These are phyloP conservation scores for Ensete ventricosum DNA, from an alignment of 176 grass and related monocot genomes.

Conservation along the genomic window DNA sequence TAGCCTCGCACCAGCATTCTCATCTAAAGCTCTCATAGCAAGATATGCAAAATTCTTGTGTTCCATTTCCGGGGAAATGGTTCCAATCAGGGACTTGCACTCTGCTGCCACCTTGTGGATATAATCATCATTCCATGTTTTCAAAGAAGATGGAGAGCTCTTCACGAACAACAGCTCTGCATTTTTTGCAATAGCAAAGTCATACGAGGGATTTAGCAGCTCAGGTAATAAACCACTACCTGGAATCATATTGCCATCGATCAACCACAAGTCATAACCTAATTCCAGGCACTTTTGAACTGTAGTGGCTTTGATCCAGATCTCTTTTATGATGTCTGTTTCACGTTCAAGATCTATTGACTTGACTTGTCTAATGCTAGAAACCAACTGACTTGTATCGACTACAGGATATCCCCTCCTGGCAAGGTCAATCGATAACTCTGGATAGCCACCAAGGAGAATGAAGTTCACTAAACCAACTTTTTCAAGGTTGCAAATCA, in stretches of 20 bases:
- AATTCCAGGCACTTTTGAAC: slow-evolving; percentile 61
- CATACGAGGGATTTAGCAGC: slow-evolving; percentile 47
- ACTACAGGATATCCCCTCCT: slow-evolving; percentile 81
- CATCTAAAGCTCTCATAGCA: slow-evolving; percentile 32
- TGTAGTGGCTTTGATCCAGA: slow-evolving; percentile 49
- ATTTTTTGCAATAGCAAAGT: slow-evolving; percentile 44
- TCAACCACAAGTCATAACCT: slow-evolving; percentile 70
- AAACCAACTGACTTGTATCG: slow-evolving; percentile 38
- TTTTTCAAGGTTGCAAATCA: slow-evolving; percentile 85
- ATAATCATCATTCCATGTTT: slow-evolving; percentile 45
- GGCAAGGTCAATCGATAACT: slow-evolving; percentile 67
- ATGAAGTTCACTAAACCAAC: slow-evolving; percentile 51
- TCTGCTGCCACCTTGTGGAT: slow-evolving; percentile 31
- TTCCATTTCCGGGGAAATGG: slow-evolving; percentile 14
- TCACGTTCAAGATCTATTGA: slow-evolving; percentile 17
- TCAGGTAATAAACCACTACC: slow-evolving; percentile 33
- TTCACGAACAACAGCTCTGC: slow-evolving; percentile 55
- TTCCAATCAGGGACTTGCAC: slow-evolving; percentile 18
- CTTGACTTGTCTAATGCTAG: slow-evolving; percentile 20
- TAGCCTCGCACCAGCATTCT: slow-evolving; percentile 24
- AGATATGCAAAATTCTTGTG: slow-evolving; percentile 34
- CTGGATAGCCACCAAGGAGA: slow-evolving; percentile 48
- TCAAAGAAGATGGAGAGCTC: slow-evolving; percentile 43
- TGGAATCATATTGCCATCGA: slow-evolving; percentile 74
- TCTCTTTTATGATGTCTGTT: slow-evolving; percentile 33